These are phyloP conservation scores for Ilyonectria sp. DNA, from an alignment of 2,329 filamentous ascomycete genomes.

Conservation along the genomic window DNA sequence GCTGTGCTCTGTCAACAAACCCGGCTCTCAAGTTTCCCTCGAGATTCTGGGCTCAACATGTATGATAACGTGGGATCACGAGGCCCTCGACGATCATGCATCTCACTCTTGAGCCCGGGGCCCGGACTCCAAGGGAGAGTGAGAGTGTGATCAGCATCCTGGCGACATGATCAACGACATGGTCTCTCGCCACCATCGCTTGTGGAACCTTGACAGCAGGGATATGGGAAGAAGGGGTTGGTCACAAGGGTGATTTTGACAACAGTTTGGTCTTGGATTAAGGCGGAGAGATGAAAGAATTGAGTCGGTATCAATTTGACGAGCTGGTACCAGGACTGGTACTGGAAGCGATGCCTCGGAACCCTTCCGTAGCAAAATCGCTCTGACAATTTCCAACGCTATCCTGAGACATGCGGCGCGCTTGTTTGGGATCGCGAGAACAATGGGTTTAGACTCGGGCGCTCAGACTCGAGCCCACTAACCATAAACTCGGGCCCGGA, in stretches of 20 bases:
- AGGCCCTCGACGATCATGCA: neutral
- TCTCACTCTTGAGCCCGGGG: neutral
- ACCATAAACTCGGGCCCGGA: neutral
- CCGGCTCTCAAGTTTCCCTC: neutral
- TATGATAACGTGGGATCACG: conserved; percentile 1
- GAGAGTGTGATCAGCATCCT: neutral
- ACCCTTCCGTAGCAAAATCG: neutral
- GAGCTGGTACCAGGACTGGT: neutral
- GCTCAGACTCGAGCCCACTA: conserved; percentile 6
- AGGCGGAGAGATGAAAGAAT: neutral
- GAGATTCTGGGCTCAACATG: conserved; percentile 2
- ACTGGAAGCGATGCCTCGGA: neutral
- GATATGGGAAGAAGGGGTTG: neutral
- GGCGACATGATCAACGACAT: neutral
- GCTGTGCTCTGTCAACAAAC: neutral
- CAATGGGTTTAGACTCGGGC: neutral
- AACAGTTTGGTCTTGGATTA: neutral
- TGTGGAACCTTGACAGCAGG: neutral
- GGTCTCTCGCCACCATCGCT: neutral
- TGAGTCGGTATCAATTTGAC: neutral
- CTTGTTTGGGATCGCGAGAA: neutral
- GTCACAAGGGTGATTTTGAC: neutral
- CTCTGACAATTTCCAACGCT: neutral
- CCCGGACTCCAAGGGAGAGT: neutral
- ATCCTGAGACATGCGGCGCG: neutral